Percentiles rank a stretch among this genome's conserved stretches.
Evolutionary conservation across 73 alveolate genomes (phyloP).

Genomic region (Paramecium octaurelia): DNA sequence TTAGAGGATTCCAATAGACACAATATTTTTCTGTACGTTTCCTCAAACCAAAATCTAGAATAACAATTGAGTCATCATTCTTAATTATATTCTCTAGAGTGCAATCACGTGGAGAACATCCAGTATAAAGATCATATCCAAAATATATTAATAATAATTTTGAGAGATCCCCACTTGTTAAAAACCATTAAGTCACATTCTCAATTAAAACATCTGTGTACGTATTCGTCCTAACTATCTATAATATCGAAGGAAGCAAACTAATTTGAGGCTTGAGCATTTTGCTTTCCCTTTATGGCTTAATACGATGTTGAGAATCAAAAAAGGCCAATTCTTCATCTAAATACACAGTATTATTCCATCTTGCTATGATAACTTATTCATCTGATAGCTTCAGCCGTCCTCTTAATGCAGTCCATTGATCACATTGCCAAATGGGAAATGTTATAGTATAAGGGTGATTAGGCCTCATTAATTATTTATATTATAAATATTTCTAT

Average conservation of each 20-base stretch:
- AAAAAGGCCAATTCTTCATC: conserved; percentile 36
- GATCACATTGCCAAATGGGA: conserved; percentile 36
- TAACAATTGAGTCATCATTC: conserved; percentile 21
- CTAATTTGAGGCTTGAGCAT: not conserved
- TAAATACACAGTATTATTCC: not conserved
- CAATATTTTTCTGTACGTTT: conserved; percentile 32
- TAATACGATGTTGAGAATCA: conserved; percentile 1
- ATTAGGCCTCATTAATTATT: not conserved
- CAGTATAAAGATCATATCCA: conserved; percentile 15
- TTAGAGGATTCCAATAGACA: conserved; percentile 46
- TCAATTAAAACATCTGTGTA: conserved; percentile 23
- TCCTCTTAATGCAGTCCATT: conserved; percentile 47
- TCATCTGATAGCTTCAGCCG: conserved; percentile 38
- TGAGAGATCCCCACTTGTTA: conserved; percentile 16
- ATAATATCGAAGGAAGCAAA: not conserved
- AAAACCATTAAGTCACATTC: not conserved
- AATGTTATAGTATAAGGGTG: conserved; percentile 42
- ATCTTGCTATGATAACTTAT: not conserved
- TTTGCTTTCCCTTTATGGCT: not conserved
- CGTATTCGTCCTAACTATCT: conserved; percentile 5
- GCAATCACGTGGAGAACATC: conserved; percentile 21
- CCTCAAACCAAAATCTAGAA: conserved; percentile 30
- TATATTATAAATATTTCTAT: not conserved
- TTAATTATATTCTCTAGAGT: conserved; percentile 27
- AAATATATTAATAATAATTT: not conserved